Evolutionary conservation across 768 basidiomycete genomes (phyloP).

Genomic region (Mycena rebaudengoi): DNA sequence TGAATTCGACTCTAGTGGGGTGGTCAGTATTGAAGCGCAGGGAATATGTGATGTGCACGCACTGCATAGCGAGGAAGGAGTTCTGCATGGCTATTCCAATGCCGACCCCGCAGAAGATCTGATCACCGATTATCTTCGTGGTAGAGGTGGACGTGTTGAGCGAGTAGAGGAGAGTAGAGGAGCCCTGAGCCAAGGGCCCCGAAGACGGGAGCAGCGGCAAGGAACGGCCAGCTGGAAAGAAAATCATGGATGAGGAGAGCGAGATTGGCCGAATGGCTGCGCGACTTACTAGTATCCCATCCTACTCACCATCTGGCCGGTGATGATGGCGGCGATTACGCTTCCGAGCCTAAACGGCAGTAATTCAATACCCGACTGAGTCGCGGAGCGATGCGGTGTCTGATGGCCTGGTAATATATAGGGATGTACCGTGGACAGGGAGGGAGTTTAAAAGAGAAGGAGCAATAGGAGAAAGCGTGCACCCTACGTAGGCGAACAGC

Average conservation of each 20-base stretch:
- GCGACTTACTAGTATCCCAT: slow-evolving; percentile 15
- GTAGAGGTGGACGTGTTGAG: not conserved
- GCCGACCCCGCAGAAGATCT: slow-evolving; percentile 23
- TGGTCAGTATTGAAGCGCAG: slow-evolving; percentile 20
- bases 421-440: no score
- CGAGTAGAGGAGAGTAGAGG: slow-evolving; percentile 19
- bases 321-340: slow-evolving; percentile 12
- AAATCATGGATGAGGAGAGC: no score
- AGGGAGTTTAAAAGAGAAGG: no score
- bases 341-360: slow-evolving; percentile 24
- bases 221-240: no score
- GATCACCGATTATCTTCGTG: slow-evolving; percentile 2
- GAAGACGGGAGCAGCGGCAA: no score
- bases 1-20: no score
- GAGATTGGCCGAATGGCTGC: no score
- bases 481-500: slow-evolving; percentile 21
- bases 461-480: no score
- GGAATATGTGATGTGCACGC: slow-evolving; percentile 12
- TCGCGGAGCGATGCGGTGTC: slow-evolving; percentile 15
- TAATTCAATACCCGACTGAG: slow-evolving; percentile 24
- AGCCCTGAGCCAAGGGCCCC: slow-evolving; percentile 21
- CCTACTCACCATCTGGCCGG: slow-evolving; percentile 11
- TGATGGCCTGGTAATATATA: slow-evolving; percentile 26
- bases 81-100: no score
- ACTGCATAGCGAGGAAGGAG: no score